phyloP scores from a whole-genome alignment of 2,329 filamentous ascomycete species.

The Colletotrichum sp. region DNA sequence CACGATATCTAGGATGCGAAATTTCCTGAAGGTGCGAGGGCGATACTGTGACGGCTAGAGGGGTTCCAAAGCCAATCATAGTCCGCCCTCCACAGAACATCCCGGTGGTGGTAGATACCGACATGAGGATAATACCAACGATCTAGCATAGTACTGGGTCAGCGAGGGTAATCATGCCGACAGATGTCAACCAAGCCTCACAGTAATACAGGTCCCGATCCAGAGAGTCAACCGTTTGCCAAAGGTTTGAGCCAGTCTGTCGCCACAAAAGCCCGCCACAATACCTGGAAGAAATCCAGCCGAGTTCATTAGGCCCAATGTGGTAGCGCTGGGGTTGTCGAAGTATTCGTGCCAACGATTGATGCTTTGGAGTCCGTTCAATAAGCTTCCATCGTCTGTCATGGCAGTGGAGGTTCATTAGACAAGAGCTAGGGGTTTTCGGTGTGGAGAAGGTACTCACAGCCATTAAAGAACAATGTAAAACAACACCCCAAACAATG shows the following conservation, averaged over 20 bases:
- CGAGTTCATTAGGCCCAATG: not conserved
- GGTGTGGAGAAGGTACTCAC: not conserved
- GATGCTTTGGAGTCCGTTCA: not conserved
- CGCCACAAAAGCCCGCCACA: not conserved
- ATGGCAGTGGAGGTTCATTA: not conserved
- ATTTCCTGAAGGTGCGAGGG: not conserved
- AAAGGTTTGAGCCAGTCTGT: not conserved
- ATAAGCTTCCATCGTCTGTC: not conserved
- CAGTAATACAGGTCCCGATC: not conserved
- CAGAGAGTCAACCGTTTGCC: not conserved
- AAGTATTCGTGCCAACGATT: not conserved
- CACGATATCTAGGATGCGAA: not conserved
- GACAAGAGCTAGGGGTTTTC: not conserved
- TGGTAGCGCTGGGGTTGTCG: not conserved
- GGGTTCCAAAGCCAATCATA: not conserved
- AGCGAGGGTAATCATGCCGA: not conserved
- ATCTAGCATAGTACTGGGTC: not conserved
- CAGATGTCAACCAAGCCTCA: not conserved
- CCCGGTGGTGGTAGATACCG: not conserved
- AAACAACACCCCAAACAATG: not conserved
- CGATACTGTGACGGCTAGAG: not conserved
- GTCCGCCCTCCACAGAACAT: not conserved
- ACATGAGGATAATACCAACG: not conserved
- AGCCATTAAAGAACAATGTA: not conserved
- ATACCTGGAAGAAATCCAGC: not conserved